These are phyloP conservation scores for Rauvolfia tetraphylla DNA, from an alignment of 257 asterid species.

Conservation along the genomic window DNA sequence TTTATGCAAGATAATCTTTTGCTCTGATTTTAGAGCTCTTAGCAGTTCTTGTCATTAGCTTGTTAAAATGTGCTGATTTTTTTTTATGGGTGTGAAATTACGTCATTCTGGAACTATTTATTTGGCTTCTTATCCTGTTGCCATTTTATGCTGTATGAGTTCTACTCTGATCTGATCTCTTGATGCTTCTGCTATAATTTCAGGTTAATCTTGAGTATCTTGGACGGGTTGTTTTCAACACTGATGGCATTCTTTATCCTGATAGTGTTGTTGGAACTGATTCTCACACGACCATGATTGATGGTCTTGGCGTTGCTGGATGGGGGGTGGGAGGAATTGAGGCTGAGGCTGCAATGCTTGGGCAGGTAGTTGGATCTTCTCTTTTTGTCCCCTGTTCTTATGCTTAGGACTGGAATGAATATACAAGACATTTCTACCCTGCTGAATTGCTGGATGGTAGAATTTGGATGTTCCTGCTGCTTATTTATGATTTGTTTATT, in stretches of 20 bases:
- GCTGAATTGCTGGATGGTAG: neutral
- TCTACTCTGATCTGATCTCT: neutral
- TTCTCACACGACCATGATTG: constrained; percentile 94
- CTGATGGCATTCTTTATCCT: constrained; percentile 70
- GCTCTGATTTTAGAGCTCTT: neutral
- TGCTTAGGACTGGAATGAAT: too few relatives aligned
- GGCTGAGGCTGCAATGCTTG: constrained; percentile 96
- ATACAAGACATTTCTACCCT: neutral
- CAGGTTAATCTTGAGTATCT: constrained; percentile 95
- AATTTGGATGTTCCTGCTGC: neutral
- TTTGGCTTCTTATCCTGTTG: neutral
- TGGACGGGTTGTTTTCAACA: constrained; percentile 90
- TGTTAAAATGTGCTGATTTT: neutral
- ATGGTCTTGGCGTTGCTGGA: constrained; percentile 93
- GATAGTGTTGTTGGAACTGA: constrained; percentile 97
- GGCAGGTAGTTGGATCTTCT: constrained; percentile 53
- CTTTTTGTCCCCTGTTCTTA: neutral
- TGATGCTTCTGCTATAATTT: neutral
- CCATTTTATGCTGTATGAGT: neutral
- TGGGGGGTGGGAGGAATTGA: constrained; percentile 99
- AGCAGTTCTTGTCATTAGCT: neutral
- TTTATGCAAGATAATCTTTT: neutral
- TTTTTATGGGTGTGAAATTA: neutral
- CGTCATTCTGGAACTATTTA: neutral
- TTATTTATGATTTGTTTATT: neutral